Evolutionary conservation across 129 eudicot genomes (phyloP), one percentile per base, ranked within the genome.

Genomic region (Flaveria ramosissima): DNA sequence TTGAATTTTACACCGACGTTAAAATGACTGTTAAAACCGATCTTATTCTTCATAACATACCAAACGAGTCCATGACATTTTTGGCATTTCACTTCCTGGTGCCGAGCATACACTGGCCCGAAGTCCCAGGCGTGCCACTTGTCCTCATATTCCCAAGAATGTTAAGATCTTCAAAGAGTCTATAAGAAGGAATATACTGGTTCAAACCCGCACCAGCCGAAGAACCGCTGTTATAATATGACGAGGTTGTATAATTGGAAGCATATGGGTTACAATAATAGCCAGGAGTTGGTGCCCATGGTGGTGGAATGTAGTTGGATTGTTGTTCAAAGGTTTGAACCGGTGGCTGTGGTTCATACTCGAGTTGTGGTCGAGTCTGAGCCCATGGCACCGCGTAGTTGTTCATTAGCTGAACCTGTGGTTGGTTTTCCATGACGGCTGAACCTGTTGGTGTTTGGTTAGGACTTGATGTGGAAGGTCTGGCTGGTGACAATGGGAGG

Each of bases 231-330:
- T 55, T 57, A 57, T 78, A 68, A 45, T 87, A 80, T 4, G 89
- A 30, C 3, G 84, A 7, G 63, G 83, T 21, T 42, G 87, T 72
- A 56, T 81, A 81, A 11, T 73, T 70, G 2, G 81, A 9, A n/a
- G 76, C 41, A 39, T 64, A 88, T 14, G 85, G 89, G 76, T 73
- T 85, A 82, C 79, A 86, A 53, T 71, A 86, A 66, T 91, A 91
- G 53, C 96, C 96, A 0, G 96, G 97, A 47, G 92, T 92, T 23
- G 91, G 80, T 2, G 97, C 99, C 99, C 97, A 95, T 39, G 99
- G 99, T 52, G 99, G 97, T 27, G 96, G 94, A 19, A 89, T 86
- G 71, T 91, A 91, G 74, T 56, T 83, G 27, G 89, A 61, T 15
- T 83, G 72, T 45, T 76, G 78, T 52, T 81, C 86, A 53, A 74